Percentiles rank a stretch among this genome's conserved stretches.
Evolutionary conservation across 1,284 basidiomycete species (phyloP).

Genomic region (Sanghuangporus sanghuang): DNA sequence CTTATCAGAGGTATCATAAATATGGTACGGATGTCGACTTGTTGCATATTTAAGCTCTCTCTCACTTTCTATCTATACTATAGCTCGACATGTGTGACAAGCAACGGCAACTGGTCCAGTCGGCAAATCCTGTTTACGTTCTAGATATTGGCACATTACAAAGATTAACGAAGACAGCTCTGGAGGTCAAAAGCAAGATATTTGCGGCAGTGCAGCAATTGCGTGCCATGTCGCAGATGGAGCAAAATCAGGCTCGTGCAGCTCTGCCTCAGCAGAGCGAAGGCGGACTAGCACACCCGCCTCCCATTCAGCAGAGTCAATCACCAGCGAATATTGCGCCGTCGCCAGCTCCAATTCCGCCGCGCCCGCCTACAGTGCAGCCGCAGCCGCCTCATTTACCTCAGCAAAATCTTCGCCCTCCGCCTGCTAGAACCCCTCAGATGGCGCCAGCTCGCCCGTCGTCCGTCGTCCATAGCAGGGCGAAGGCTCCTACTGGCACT

Average conservation of each 20-base stretch:
- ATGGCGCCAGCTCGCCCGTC: conserved; percentile 11
- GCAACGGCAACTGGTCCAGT: conserved; percentile 44
- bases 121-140: conserved; percentile 45
- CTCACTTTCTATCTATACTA: conserved; percentile 9
- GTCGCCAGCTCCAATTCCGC: not conserved
- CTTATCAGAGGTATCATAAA: conserved; percentile 41
- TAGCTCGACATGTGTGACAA: conserved; percentile 43
- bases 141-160: conserved; percentile 40
- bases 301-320: not conserved
- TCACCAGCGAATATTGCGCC: not conserved
- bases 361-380: conserved; percentile 14
- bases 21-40: conserved; percentile 40
- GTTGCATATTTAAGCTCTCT: conserved; percentile 13
- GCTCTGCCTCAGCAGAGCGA: not conserved
- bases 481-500: not conserved
- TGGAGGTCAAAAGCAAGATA: not conserved
- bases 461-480: conserved; percentile 3
- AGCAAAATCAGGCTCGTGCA: not conserved
- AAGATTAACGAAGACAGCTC: conserved; percentile 33
- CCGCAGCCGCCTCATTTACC: not conserved
- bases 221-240: not conserved
- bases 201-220: not conserved
- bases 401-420: conserved; percentile 10
- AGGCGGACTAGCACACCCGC: not conserved
- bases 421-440: conserved; percentile 1